A percentile compares a stretch with the other conserved stretches of the same genome.
phyloP scores from a whole-genome alignment of 2,329 filamentous ascomycete species.

The Incumbomyces delicatus region DNA sequence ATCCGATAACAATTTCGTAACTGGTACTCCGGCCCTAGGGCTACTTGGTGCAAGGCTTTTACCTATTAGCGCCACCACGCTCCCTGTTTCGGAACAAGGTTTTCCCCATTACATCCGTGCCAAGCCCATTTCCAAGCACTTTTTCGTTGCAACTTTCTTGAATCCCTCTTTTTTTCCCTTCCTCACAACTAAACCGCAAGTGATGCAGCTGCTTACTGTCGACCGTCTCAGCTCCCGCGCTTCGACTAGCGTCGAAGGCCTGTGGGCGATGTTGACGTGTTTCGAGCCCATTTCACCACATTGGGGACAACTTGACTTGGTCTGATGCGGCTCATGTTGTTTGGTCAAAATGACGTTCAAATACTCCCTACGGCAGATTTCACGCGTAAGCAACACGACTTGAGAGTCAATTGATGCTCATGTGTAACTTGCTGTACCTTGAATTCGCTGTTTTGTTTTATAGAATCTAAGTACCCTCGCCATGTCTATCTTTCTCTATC shows the following conservation, averaged over 20 bases:
- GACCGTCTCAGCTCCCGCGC: conserved; percentile 19
- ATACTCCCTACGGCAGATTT: neutral
- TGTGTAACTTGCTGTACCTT: no score
- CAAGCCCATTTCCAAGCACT: neutral
- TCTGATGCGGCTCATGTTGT: conserved; percentile 21
- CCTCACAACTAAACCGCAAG: conserved; percentile 24
- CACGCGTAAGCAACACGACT: neutral
- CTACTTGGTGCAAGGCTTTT: no score
- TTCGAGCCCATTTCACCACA: conserved; percentile 21
- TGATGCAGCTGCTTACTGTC: conserved; percentile 18
- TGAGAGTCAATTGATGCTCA: no score
- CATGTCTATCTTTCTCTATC: neutral
- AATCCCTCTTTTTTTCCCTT: conserved; percentile 8
- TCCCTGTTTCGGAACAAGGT: neutral
- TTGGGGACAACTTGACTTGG: conserved; percentile 20
- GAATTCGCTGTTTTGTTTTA: no score
- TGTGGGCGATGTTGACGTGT: conserved; percentile 24
- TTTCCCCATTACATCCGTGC: neutral
- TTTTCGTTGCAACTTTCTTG: neutral
- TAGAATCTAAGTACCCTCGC: no score
- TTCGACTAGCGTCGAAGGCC: conserved; percentile 15
- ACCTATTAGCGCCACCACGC: no score
- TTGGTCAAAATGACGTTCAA: neutral
- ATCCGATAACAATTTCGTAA: neutral
- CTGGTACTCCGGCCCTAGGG: no score